Percentiles rank a stretch among this genome's conserved stretches.
phyloP scores from a whole-genome alignment of 306 rosid species.

The Trichosanthes truncata region DNA sequence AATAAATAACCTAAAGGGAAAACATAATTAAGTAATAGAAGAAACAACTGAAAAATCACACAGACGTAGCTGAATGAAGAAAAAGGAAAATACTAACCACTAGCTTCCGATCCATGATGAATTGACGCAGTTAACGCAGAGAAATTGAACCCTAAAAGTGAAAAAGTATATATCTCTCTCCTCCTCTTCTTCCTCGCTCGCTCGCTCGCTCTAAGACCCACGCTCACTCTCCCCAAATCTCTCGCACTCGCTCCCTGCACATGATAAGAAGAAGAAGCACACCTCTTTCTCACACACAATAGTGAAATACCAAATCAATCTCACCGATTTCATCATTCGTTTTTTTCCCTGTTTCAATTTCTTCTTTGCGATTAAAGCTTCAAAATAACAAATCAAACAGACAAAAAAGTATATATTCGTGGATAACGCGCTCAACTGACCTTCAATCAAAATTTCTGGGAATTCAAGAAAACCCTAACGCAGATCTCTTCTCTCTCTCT shows the following conservation, averaged over 20 bases:
- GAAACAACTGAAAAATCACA: background rate
- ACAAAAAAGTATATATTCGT: conserved; percentile 13
- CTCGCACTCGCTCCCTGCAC: conserved; percentile 94
- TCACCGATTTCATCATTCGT: conserved; percentile 26
- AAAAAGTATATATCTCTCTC: conserved; percentile 29
- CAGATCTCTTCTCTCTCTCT: conserved; percentile 17
- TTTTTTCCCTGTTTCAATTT: conserved; percentile 9
- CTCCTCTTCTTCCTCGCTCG: conserved; percentile 32
- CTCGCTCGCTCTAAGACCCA: conserved; percentile 43
- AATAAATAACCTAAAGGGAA: background rate
- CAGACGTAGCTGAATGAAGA: background rate
- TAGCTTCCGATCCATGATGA: conserved; percentile 75
- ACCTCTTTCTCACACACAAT: conserved; percentile 85
- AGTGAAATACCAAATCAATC: conserved; percentile 47
- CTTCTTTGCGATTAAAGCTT: conserved; percentile 18
- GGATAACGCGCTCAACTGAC: conserved; percentile 72
- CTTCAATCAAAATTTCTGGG: conserved; percentile 27
- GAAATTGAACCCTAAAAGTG: conserved; percentile 29
- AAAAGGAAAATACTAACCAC: conserved; percentile 46
- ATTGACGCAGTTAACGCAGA: conserved; percentile 5
- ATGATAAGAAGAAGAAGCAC: conserved; percentile 43
- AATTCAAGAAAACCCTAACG: conserved; percentile 33
- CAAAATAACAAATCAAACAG: conserved; percentile 23
- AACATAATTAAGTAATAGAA: background rate
- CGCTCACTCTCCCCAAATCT: conserved; percentile 69